phyloP scores from a whole-genome alignment of 2,329 filamentous ascomycete species.

The Arthrobotrys conoides region DNA sequence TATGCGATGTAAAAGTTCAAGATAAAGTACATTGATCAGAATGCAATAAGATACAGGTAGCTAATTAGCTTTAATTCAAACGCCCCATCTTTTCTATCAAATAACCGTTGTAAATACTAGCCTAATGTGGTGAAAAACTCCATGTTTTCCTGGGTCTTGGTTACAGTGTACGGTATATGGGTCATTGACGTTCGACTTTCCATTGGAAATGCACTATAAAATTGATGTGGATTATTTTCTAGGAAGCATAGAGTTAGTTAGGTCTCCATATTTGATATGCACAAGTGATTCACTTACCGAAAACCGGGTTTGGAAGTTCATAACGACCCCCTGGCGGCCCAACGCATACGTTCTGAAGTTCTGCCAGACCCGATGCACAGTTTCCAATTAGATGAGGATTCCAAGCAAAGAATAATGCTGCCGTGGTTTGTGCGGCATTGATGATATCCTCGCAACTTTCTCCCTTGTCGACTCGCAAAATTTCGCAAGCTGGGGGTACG shows the following conservation, averaged over 20 bases:
- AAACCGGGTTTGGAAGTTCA: constrained; percentile 12
- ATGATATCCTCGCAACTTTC: constrained; percentile 29
- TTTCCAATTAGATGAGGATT: constrained; percentile 37
- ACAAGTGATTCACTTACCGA: constrained; percentile 16
- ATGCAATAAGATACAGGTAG: background rate
- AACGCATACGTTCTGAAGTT: constrained; percentile 28
- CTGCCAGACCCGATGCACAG: constrained; percentile 26
- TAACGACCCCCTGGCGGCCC: constrained; percentile 38
- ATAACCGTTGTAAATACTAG: too few species aligned
- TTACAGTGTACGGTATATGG: background rate
- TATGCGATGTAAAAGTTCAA: background rate
- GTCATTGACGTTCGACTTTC: background rate
- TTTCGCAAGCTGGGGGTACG: background rate
- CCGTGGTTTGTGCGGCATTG: background rate
- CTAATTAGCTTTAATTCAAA: too few species aligned
- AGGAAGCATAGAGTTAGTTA: background rate
- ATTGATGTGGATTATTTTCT: background rate
- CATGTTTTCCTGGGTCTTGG: background rate
- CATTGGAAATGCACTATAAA: background rate
- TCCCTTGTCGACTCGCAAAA: constrained; percentile 1
- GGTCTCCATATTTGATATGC: too few species aligned
- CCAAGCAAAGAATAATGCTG: constrained; percentile 39
- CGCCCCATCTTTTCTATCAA: too few species aligned
- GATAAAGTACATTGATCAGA: background rate
- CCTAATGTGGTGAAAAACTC: background rate